Conservation (phyloP, 2,329 filamentous ascomycete genomes). For the Hypoxylon sp. region DNA sequence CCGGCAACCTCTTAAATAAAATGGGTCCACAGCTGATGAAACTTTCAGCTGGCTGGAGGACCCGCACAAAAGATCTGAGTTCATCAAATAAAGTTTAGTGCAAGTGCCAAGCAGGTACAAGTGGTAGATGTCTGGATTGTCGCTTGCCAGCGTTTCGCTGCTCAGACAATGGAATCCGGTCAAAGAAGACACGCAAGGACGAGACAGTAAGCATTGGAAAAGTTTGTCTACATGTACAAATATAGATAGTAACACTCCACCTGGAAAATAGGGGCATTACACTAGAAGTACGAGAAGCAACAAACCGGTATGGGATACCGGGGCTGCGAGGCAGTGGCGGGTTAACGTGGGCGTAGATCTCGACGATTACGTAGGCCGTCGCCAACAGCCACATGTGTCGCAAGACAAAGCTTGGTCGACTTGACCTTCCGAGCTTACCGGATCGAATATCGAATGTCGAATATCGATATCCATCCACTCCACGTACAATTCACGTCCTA, state of each 20-base stretch:
- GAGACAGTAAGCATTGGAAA: neutral
- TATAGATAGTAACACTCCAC: neutral
- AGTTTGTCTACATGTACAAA: neutral
- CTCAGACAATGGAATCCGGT: neutral
- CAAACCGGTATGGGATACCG: neutral
- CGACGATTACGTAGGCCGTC: conserved; percentile 26
- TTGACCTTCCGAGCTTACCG: conserved; percentile 34
- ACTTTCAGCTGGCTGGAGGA: neutral
- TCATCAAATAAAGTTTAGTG: conserved; percentile 30
- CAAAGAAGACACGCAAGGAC: neutral
- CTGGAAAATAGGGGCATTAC: neutral
- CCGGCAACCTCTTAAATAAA: neutral
- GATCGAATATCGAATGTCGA: conserved; percentile 4
- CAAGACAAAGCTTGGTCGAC: conserved; percentile 26
- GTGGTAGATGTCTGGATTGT: neutral
- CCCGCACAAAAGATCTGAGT: conserved; percentile 16
- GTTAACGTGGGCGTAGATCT: conserved; percentile 9
- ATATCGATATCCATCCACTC: conserved; percentile 6
- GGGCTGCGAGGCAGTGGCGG: conserved; percentile 16
- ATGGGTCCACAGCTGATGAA: neutral
- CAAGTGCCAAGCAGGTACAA: neutral
- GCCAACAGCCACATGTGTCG: conserved; percentile 2
- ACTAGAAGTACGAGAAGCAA: neutral
- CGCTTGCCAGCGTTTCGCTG: neutral
- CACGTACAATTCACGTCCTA: conserved; percentile 4